Base-by-base conservation (phyloP, 805 yeast species). In the Metschnikowia rubicola region DNA sequence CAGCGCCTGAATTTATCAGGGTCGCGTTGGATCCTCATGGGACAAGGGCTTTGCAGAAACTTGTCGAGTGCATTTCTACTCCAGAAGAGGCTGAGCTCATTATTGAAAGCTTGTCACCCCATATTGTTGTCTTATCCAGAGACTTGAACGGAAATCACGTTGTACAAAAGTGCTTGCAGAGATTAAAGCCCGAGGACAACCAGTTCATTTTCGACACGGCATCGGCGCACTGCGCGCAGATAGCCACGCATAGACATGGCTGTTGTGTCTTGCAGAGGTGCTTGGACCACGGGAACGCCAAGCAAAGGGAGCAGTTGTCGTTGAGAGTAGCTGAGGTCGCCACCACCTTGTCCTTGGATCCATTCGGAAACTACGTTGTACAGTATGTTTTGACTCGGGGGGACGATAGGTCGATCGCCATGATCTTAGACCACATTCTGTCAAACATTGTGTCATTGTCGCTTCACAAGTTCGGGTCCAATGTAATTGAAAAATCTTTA, bases 121-220 rank as follows among this genome's bases (percentile, higher is more conserved):
- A 88, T 49, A 85, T 94, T 45, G 96, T 91, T 4, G 70, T 81
- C 36, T 70, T 94, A 55, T 84, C 94, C 41, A 79, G 92, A 56
- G 98, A 94, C 65, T 73, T 91, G 63, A 94, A 94, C 66, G 99
- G 99, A 54, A 94, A 94, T 64, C 99, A 92, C 65, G 97, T 94
- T 32, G 85, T 94, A 43, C 99, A 94, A 64, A 91, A 89, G 67
- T 88, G 96, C 64, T 71, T 94, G 52, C 88, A 88, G 56, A 80
- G 80, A 56, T 77, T 94, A 57, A 64, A 68, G 28, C 74, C 86
- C 2, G 72, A 68, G n/a, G 85, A 87, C 47, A 79, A 87, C 55
- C 94, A 91, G 63, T 92, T 94, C 62, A 88, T 94, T 50, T 90
- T 88, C 63, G 94, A 90, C 61, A 86, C 96, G 13, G 94, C 94